phyloP scores from a whole-genome alignment of 495 filamentous ascomycete species.

The Neurospora pannonica region DNA sequence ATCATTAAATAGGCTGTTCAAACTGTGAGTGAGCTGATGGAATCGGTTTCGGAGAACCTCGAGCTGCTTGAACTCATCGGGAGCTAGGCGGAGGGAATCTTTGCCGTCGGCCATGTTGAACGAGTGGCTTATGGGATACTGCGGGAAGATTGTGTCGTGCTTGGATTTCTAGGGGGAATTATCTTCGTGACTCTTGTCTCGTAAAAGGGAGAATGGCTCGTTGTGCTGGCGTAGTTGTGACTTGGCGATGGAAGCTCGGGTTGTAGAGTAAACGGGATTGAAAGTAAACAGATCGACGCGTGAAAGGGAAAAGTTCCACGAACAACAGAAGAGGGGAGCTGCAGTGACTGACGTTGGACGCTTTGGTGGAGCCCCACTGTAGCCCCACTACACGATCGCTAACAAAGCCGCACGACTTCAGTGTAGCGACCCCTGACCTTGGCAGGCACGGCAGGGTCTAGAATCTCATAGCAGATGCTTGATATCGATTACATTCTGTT shows the following conservation, averaged over 20 bases:
- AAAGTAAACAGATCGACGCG: neutral
- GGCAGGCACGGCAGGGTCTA: neutral
- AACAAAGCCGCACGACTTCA: neutral
- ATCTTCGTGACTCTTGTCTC: neutral
- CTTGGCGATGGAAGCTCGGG: neutral
- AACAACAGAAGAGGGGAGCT: neutral
- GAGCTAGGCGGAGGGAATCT: conserved; percentile 31
- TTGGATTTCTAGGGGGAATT: neutral
- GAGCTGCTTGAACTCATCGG: conserved; percentile 61
- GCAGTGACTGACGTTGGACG: neutral
- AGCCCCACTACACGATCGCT: neutral
- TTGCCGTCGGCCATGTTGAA: conserved; percentile 28
- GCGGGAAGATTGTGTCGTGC: neutral
- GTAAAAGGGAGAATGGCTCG: neutral
- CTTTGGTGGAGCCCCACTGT: neutral
- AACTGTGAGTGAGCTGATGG: conserved; percentile 55
- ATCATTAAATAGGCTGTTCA: conserved; percentile 47
- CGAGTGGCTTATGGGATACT: neutral
- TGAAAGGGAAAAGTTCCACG: neutral
- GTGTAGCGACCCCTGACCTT: neutral
- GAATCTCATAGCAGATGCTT: neutral
- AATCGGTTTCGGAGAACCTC: conserved; percentile 68
- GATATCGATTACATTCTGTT: neutral
- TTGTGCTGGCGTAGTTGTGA: neutral
- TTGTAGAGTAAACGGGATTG: neutral